These are phyloP conservation scores for Aspergillus fijiensis DNA, from an alignment of 2,329 filamentous ascomycete species.

Conservation along the genomic window DNA sequence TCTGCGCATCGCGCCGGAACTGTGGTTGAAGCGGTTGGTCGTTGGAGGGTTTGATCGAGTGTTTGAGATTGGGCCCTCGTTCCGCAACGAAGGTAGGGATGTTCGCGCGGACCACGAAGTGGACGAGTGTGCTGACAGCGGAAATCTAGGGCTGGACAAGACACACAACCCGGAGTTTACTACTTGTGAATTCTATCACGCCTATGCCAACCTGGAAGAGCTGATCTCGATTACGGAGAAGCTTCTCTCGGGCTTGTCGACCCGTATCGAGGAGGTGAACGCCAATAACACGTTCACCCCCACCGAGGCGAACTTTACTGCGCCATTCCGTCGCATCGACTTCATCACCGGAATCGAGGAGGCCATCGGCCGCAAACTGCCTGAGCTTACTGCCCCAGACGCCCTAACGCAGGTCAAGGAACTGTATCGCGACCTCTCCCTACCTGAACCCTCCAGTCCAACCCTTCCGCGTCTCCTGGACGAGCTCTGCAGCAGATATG, in stretches of 20 bases:
- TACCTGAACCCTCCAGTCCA: conserved; percentile 52
- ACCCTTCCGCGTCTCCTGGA: conserved; percentile 75
- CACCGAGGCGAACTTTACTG: conserved; percentile 58
- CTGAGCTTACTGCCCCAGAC: conserved; percentile 56
- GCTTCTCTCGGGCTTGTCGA: conserved; percentile 62
- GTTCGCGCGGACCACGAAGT: background rate
- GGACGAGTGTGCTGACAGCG: background rate
- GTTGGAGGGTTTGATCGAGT: conserved; percentile 84
- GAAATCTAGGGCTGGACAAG: conserved; percentile 61
- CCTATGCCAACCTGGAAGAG: conserved; percentile 73
- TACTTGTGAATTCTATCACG: conserved; percentile 94
- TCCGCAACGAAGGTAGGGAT: conserved; percentile 78
- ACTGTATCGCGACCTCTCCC: conserved; percentile 52
- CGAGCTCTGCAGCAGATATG: conserved; percentile 69
- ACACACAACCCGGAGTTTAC: conserved; percentile 98
- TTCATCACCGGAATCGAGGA: conserved; percentile 79
- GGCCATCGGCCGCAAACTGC: conserved; percentile 64
- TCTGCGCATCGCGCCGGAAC: conserved; percentile 85
- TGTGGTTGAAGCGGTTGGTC: conserved; percentile 91
- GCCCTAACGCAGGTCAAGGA: conserved; percentile 60
- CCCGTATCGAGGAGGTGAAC: conserved; percentile 51
- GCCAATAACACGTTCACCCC: conserved; percentile 44
- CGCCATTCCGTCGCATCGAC: conserved; percentile 64
- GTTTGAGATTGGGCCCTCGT: conserved; percentile 89
- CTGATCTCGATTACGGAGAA: conserved; percentile 74